Evolutionary conservation across 164 flowering plant genomes (phyloP), one percentile per base, ranked within the genome.

Genomic region (Houttuynia cordata): DNA sequence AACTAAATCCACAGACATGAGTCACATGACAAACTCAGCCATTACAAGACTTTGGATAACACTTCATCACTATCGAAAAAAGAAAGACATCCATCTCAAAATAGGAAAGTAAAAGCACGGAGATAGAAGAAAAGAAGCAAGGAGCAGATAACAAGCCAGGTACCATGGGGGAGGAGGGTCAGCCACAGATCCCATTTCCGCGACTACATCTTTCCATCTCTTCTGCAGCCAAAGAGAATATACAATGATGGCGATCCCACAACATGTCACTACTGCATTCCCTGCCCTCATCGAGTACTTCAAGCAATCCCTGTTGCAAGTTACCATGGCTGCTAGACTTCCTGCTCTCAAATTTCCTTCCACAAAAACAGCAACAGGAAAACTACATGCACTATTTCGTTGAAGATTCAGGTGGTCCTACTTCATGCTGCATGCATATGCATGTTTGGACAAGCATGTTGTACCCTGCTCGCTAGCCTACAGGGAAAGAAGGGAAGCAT

Each of bases 211-310:
- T n/a, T 59, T 41, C 87, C 84, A 82, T 62, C 61, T 75, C 65
- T 72, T 76, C 41, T 71, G 62, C 14, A 80, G 71, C 87, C 87
- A 82, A 17, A 82, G 80, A 8, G 81, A 76, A 69, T 82, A 80
- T 13, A 75, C 47, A 41, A 82, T 82, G 76, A 78, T 70, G 7
- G 54, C 75, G 50, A 74, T 39, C 25, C 80, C 84, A 25, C 69
- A 71, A 10, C 76, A 41, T 49, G 50, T 72, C 37, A 67, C 60
- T 5, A 70, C 22, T 12, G 72, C 0, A 54, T 82, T 80, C 58
- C 70, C 61, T 10, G 57, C 60, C 61, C 59, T 71, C 65, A 76
- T 67, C 14, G 79, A 66, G 7, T 51, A 20, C 25, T 65, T 65
- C 66, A 82, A 61, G 58, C 79, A 71, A 39, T 74, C 68, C 51